Conservation (phyloP, 2,329 filamentous ascomycete species). For the Alternaria rosae region DNA sequence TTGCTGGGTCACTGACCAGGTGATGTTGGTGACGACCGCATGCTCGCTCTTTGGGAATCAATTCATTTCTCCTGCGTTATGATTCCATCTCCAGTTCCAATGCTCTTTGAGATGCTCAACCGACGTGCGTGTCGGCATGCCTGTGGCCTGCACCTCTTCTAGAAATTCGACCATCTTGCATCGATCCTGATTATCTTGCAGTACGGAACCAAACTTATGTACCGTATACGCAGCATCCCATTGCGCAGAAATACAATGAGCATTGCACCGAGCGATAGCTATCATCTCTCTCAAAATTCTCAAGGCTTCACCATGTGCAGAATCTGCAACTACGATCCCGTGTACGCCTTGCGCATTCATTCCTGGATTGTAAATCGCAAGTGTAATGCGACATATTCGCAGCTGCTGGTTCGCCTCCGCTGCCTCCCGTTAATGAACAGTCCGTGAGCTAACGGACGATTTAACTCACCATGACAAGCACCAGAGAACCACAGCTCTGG, state of each 20-base stretch:
- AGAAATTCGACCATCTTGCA: constrained; percentile 27
- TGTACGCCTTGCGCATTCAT: background rate
- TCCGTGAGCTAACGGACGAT: background rate
- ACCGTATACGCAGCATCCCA: constrained; percentile 21
- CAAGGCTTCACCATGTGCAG: constrained; percentile 7
- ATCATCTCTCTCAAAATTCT: constrained; percentile 22
- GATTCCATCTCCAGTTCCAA: constrained; percentile 17
- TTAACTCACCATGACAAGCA: constrained; percentile 25
- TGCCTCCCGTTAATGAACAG: constrained; percentile 6
- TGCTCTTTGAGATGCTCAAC: constrained; percentile 17
- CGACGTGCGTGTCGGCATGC: constrained; percentile 21
- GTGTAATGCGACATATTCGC: constrained; percentile 22
- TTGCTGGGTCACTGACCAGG: constrained; percentile 27
- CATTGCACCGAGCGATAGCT: constrained; percentile 26
- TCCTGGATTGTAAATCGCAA: constrained; percentile 13
- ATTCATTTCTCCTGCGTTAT: background rate
- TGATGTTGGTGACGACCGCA: constrained; percentile 7
- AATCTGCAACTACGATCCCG: background rate
- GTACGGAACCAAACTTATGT: constrained; percentile 19
- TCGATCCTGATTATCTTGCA: constrained; percentile 16
- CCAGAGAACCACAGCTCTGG: constrained; percentile 28
- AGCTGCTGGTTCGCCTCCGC: constrained; percentile 28
- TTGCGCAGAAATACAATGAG: constrained; percentile 13
- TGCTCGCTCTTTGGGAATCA: background rate
- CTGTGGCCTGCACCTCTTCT: constrained; percentile 23